A percentile compares a stretch with the other conserved stretches of the same genome.
Conservation (phyloP, 1,284 basidiomycete species). For the Clitocybe nebularis region DNA sequence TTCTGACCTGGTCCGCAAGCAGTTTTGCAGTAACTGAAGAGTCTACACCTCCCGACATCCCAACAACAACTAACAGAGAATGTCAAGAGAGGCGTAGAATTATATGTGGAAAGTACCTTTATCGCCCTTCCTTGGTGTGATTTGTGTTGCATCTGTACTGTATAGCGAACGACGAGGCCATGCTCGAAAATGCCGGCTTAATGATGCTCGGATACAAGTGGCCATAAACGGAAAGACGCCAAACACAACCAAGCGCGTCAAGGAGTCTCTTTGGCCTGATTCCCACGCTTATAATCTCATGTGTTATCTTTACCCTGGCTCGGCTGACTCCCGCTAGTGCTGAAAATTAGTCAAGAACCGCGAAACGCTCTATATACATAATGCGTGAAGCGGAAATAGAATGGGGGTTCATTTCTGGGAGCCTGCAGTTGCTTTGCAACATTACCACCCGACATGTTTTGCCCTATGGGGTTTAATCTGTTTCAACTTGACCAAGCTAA, state of each 20-base stretch:
- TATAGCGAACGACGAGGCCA: conserved; percentile 11
- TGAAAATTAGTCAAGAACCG: no score
- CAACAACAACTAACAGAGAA: conserved; percentile 71
- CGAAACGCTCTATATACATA: no score
- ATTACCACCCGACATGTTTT: no score
- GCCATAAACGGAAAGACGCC: conserved; percentile 15
- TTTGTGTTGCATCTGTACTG: conserved; percentile 9
- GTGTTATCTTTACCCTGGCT: no score
- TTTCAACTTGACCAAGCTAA: no score
- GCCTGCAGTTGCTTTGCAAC: no score
- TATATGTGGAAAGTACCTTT: conserved; percentile 35
- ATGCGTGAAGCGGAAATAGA: no score
- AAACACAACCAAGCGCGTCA: conserved; percentile 8
- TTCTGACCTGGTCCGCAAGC: conserved; percentile 59
- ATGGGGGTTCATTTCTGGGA: no score
- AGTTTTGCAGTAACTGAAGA: conserved; percentile 82
- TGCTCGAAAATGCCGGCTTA: conserved; percentile 17
- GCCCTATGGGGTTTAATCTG: no score
- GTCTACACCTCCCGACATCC: conserved; percentile 96
- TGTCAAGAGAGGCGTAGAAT: not conserved
- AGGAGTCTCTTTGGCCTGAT: no score
- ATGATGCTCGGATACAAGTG: conserved; percentile 7
- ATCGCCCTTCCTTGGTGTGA: conserved; percentile 45
- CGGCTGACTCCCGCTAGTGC: no score
- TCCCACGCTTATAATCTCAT: no score